Evolutionary conservation across 768 basidiomycete genomes (phyloP).

Genomic region (Pleurotus eryngii): DNA sequence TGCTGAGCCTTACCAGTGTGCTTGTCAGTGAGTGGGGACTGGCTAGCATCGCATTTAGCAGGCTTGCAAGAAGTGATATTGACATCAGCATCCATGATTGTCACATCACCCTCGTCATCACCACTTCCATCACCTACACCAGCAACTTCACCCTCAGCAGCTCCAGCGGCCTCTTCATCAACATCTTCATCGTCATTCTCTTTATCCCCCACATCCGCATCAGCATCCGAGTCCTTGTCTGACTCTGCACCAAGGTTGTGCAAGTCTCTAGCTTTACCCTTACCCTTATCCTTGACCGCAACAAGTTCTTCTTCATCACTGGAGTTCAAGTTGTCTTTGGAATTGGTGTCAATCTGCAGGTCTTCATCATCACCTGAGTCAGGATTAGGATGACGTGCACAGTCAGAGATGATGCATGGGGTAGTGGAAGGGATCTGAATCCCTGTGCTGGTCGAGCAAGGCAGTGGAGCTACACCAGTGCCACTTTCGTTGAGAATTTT

Average conservation of each 20-base stretch:
- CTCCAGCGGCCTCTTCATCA: neutral
- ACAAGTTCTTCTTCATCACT: neutral
- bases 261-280: neutral
- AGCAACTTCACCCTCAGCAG: neutral
- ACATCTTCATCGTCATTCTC: neutral
- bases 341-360: no score
- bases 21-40: no score
- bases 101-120: neutral
- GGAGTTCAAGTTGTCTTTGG: no score
- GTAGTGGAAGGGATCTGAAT: neutral
- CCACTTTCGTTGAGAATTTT: neutral
- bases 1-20: no score
- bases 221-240: neutral
- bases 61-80: neutral
- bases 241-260: neutral
- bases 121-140: neutral
- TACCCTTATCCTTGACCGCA: neutral
- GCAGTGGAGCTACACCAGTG: neutral
- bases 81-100: neutral
- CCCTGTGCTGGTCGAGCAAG: neutral
- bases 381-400: no score
- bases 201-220: no score
- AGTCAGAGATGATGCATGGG: no score
- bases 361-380: no score
- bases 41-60: no score